Evolutionary conservation across 2,329 filamentous ascomycete species (phyloP).

Genomic region (Beauveria rudraprayagi): DNA sequence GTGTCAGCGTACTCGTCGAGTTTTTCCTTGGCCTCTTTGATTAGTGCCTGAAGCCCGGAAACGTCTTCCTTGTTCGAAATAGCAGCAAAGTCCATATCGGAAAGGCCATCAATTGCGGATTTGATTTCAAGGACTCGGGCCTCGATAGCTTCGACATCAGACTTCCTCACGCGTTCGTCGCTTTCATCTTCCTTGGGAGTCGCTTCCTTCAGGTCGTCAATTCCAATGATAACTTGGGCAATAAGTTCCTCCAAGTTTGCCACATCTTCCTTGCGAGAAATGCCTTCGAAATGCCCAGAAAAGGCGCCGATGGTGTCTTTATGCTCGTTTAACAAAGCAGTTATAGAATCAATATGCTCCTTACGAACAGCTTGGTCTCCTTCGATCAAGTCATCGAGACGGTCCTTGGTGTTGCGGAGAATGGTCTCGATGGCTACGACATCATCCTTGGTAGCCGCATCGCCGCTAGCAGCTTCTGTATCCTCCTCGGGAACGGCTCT

Average conservation of each 20-base stretch:
- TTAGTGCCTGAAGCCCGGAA: slow-evolving; percentile 50
- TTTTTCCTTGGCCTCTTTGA: slow-evolving; percentile 65
- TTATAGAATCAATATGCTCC: slow-evolving; percentile 58
- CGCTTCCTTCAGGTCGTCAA: slow-evolving; percentile 65
- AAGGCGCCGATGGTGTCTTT: slow-evolving; percentile 65
- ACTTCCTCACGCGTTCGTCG: slow-evolving; percentile 61
- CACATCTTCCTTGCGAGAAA: slow-evolving; percentile 73
- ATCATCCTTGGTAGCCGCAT: slow-evolving; percentile 58
- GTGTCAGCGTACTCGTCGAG: slow-evolving; percentile 61
- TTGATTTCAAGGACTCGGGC: slow-evolving; percentile 82
- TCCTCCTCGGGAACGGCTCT: slow-evolving; percentile 14
- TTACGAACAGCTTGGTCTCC: slow-evolving; percentile 62
- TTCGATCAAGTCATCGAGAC: slow-evolving; percentile 72
- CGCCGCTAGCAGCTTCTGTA: slow-evolving; percentile 16
- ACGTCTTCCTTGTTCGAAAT: slow-evolving; percentile 73
- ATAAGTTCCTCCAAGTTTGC: slow-evolving; percentile 68
- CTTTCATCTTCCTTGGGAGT: slow-evolving; percentile 46
- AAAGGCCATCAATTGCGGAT: slow-evolving; percentile 63
- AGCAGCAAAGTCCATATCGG: slow-evolving; percentile 60
- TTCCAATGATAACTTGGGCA: slow-evolving; percentile 63
- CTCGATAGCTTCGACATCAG: slow-evolving; percentile 73
- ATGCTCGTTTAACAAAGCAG: slow-evolving; percentile 60
- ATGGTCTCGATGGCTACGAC: slow-evolving; percentile 87
- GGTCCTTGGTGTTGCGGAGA: slow-evolving; percentile 79
- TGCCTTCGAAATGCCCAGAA: slow-evolving; percentile 56